Evolutionary conservation across 805 yeast genomes (phyloP), one percentile per base, ranked within the genome.

Genomic region (Candida rishiriensis): DNA sequence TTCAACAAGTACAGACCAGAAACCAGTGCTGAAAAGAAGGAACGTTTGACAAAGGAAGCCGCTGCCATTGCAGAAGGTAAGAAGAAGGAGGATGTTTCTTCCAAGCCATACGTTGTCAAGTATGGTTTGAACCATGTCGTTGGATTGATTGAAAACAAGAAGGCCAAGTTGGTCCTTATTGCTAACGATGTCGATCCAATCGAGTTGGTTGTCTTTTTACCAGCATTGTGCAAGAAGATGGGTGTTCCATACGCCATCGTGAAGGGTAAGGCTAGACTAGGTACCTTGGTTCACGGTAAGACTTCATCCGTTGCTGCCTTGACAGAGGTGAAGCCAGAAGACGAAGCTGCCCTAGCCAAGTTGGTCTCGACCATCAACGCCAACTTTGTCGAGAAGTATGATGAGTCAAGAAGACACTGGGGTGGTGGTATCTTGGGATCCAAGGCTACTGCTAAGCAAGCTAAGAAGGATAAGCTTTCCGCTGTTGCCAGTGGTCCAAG

Each of bases 121-220:
- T 91, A 83, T 81, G 99, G 99, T 83, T 81, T 91, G 68, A 91
- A 91, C 90, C 99, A 91, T 78, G 97, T 91, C 78, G 97, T 90
- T 65, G 85, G 96, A 53, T 82, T 91, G 61, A 75, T 91, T 64
- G 99, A 91, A 83, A 88, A 88, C 95, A 93, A 91, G 86, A 91
- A 91, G 84, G 95, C 97, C 60, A 88, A 88, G 76, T 82, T 91
- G 64, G 97, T 91, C 54, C 82, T 91, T 73, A 91, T 91, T 66
- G 98, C 99, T 71, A 85, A 91, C 79, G 99, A 91, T 64, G 99
- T 91, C 65, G 99, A 91, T 81, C 99, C 99, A 69, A 87, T 91
- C 68, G 99, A 91, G 79, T 81, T 91, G 69, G 98, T 91, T 60
- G 78, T 91, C 66, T 91, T 88, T 85, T 78, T 91, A 64, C 99